Conservation (phyloP, 176 grass and related monocot species). For the Hyparrhenia diplandra region DNA sequence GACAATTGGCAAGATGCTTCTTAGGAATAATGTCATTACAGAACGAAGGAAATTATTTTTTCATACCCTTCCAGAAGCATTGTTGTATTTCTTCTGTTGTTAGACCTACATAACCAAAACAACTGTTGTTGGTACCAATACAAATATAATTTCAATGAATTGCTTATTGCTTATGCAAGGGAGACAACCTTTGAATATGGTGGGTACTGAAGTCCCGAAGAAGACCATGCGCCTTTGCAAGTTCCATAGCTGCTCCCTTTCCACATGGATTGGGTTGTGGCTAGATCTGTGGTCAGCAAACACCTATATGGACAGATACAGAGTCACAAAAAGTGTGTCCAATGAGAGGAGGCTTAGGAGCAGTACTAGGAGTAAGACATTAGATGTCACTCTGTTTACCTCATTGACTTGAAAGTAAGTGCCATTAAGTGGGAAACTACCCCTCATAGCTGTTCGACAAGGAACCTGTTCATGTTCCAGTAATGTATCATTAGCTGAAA, state of each 20-base stretch:
- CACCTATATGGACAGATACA: conserved; percentile 52
- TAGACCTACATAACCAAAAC: conserved; percentile 61
- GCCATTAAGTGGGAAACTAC: conserved; percentile 98
- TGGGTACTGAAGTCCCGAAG: conserved; percentile 80
- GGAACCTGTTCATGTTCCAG: conserved; percentile 64
- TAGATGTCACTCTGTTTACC: conserved; percentile 34
- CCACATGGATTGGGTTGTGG: conserved; percentile 60
- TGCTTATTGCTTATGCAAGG: conserved; percentile 21
- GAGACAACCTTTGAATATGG: conserved; percentile 75
- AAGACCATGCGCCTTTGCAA: conserved; percentile 76
- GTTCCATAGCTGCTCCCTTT: conserved; percentile 69
- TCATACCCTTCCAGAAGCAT: conserved; percentile 97
- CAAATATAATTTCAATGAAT: conserved; percentile 23
- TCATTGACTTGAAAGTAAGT: conserved; percentile 99
- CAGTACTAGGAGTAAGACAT: conserved; percentile 15
- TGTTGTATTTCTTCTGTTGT: conserved; percentile 84
- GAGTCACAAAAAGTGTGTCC: conserved; percentile 22
- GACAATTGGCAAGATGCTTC: conserved; percentile 4
- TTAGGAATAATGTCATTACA: not conserved
- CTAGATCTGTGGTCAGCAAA: conserved; percentile 89
- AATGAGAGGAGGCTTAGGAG: not conserved
- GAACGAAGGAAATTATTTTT: conserved; percentile 10
- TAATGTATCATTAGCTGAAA: conserved; percentile 18
- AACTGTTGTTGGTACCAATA: conserved; percentile 22
- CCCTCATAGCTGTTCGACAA: conserved; percentile 92